Percentiles rank a stretch among this genome's conserved stretches.
These are phyloP conservation scores for Epithemia pelagica DNA, from an alignment of 108 stramenopile genomes.

Conservation along the genomic window DNA sequence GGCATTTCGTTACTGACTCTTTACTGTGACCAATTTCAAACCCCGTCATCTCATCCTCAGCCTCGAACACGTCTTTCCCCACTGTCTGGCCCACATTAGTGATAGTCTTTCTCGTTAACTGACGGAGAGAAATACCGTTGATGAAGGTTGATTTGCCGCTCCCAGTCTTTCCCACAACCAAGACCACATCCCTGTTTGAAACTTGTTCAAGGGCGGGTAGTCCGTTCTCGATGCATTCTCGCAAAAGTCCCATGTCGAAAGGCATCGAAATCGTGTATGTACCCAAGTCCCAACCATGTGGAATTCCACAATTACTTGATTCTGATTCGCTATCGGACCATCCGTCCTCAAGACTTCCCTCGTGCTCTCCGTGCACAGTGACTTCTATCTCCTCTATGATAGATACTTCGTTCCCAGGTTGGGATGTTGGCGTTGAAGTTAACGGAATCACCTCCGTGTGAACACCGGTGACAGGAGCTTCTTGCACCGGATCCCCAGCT, in stretches of 20 bases:
- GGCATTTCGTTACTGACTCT: background rate
- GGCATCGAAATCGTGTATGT: no score
- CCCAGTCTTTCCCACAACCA: conserved; percentile 48
- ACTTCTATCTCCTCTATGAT: no score
- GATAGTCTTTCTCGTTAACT: background rate
- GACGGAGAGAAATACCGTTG: conserved; percentile 51
- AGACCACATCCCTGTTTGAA: conserved; percentile 27
- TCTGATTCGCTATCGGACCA: no score
- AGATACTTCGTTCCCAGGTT: no score
- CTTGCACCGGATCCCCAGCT: no score
- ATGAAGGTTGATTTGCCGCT: conserved; percentile 40
- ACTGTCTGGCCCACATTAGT: background rate
- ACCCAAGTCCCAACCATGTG: no score
- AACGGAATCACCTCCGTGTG: no score
- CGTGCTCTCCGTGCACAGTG: no score
- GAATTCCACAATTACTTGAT: no score
- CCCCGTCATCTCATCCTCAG: background rate
- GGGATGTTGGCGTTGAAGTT: no score
- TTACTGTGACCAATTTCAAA: background rate
- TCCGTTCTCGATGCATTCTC: conserved; percentile 17
- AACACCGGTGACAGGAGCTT: no score
- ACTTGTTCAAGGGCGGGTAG: conserved; percentile 28
- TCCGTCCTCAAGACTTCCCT: no score
- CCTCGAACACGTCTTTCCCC: background rate
- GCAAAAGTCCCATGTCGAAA: background rate